Percentiles rank a stretch among this genome's conserved stretches.
Conservation (phyloP, 139 green algal genomes). For the Monoraphidium neglectum region DNA sequence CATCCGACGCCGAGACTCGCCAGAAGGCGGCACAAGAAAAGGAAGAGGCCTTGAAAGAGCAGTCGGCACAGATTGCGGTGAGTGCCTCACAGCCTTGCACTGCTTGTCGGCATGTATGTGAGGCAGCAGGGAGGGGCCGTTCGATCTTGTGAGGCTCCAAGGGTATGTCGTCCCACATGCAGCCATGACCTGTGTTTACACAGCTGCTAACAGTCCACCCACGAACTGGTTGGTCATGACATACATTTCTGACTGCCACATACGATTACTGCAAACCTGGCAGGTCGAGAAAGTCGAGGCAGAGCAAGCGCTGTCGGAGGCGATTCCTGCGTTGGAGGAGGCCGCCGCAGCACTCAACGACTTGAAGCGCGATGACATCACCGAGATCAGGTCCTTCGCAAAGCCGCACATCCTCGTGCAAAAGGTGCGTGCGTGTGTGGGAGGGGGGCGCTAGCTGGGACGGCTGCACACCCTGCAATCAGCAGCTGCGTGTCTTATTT, state of each 20-base stretch:
- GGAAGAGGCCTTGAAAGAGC: constrained; percentile 73
- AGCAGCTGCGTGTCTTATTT: no score
- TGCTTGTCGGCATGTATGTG: no score
- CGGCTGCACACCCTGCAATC: no score
- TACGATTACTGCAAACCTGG: constrained; percentile 26
- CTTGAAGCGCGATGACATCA: constrained; percentile 91
- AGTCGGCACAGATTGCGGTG: constrained; percentile 50
- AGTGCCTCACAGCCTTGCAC: no score
- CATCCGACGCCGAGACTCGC: constrained; percentile 78
- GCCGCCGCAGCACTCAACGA: constrained; percentile 82
- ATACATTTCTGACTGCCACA: no score
- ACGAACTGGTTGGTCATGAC: no score
- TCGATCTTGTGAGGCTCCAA: no score
- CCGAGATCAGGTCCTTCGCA: constrained; percentile 85
- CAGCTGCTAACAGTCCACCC: no score
- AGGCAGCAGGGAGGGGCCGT: no score
- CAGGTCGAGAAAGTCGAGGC: constrained; percentile 83
- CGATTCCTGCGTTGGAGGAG: constrained; percentile 86
- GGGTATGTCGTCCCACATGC: no score
- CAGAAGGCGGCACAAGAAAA: constrained; percentile 69
- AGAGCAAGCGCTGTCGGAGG: constrained; percentile 80
- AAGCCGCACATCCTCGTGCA: constrained; percentile 89
- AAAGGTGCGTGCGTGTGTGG: constrained; percentile 48
- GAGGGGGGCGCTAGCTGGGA: no score
- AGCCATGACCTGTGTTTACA: no score